Evolutionary conservation across 2,329 filamentous ascomycete species (phyloP), one percentile per base, ranked within the genome.

Genomic region (Clonostachys sp.): DNA sequence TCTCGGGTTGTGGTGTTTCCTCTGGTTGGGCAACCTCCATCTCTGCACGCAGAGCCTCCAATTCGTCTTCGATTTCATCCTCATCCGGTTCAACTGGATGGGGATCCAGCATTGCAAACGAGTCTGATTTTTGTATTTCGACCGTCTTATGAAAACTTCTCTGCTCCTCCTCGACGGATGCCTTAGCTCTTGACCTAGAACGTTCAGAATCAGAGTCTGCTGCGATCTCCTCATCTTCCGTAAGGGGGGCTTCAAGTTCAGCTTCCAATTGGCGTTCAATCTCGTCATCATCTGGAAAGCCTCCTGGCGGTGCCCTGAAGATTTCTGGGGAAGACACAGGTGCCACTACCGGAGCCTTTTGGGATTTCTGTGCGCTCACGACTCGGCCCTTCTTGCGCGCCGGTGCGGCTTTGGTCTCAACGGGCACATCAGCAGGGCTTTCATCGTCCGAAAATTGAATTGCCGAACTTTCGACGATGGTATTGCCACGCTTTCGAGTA

Each of bases 251-350:
- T 41, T 84, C 79, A 10, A 88, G 72, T 48, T 86, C 85, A 3
- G 78, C 81, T 56, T 86, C 78, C 2, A 89, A 68, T 44, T 81
- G 80, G 18, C 77, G 77, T 45, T 89, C 82, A 36, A 88, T 76
- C 52, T 87, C 84, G 2, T 82, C 78, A 50, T 88, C 83, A 47
- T 81, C 73, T 0, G 77, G 75, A 12, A 78, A 64, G 5, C 64
- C 63, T 14, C 66, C 65, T n/a, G 70, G 58, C 69, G 49, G 3
- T 30, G 24, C 24, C 24, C 24, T 30, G 68, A 68, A 5, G 66
- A 64, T 20, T 70, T 76, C 34, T 9, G 38, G n/a, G 2, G 79
- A 77, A 33, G 70, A 66, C 34, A 73, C 74, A 2, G 79, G 78
- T 18, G 71, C 65, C 14, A 77, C 76, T 2, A 80, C 77, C 34